Base-by-base conservation (phyloP, 805 yeast genomes). In the Myxozyma kluyveri region DNA sequence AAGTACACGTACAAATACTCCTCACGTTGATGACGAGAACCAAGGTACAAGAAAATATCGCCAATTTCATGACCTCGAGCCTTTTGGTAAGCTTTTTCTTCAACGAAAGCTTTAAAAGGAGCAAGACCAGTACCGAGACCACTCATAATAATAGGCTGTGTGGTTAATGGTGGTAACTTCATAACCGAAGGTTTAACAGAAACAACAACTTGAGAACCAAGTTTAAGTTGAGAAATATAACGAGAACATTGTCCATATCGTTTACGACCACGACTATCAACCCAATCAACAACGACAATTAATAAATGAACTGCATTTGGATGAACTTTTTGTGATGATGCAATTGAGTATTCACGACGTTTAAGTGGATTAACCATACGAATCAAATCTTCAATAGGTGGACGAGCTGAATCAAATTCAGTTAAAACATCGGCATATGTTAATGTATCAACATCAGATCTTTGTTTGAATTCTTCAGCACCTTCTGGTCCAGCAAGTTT, bases 61-160 rank as follows among this genome's bases (percentile, higher is more conserved):
- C 98, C 98, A 68, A 91, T 87, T 61, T 84, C 86, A 68, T 78
- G 69, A 45, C 98, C 98, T 68, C 89, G 95, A 62, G 84, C 79
- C 66, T 83, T 76, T 75, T 91, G 98, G 88, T 91, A 89, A 66
- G 84, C 80, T 76, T 89, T 89, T 72, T 91, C 97, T 71, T 91
- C 98, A 51, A 91, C 80, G 66, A 91, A 89, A 0, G 98, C 98
- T 77, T 91, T 91, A 83, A 91, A 91, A 46, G 98, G 98, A 26
- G 98, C 98, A 64, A 91, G 79, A 61, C 98, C 98, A 47, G 98
- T 91, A 72, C 98, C 98, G 61, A 91, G 77, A 63, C 98, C 98
- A 63, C 96, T 84, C 98, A 91, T 91, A 59, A 91, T 83, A 62
- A 91, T 84, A 21, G 98, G 97, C 67, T 88, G 91, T 42, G 82